These are phyloP conservation scores for Zoysia matrella DNA, from an alignment of 202 grass and related monocot genomes.

Conservation along the genomic window DNA sequence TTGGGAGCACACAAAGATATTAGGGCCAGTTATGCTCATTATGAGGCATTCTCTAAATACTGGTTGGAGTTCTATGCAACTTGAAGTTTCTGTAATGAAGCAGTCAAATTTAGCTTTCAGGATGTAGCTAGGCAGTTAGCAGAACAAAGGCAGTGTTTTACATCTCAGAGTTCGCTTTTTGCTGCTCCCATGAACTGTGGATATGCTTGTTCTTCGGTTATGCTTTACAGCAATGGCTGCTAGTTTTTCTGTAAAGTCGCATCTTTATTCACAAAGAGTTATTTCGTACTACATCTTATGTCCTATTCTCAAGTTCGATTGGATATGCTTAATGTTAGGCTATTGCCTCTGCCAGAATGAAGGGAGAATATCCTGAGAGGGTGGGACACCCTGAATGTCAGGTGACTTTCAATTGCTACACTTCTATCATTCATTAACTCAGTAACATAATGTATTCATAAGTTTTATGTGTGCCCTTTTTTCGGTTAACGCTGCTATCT, in stretches of 20 bases:
- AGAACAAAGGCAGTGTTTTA: constrained; percentile 1
- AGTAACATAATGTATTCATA: constrained; percentile 16
- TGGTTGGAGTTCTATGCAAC: not conserved
- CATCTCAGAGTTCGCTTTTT: constrained; percentile 16
- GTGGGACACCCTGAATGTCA: constrained; percentile 94
- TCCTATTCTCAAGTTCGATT: constrained; percentile 52
- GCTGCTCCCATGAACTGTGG: not conserved
- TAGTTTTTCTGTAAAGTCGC: constrained; percentile 23
- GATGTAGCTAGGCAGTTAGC: not conserved
- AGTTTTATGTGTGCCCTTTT: constrained; percentile 11
- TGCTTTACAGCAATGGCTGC: constrained; percentile 8
- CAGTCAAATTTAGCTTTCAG: not conserved
- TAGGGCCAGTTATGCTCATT: not conserved
- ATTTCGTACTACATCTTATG: constrained; percentile 15
- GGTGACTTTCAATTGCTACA: constrained; percentile 49
- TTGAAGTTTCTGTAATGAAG: constrained; percentile 14
- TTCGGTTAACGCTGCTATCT: constrained; percentile 19
- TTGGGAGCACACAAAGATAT: constrained; percentile 2
- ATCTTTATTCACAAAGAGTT: not conserved
- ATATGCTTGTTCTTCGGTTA: constrained; percentile 17
- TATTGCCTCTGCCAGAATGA: constrained; percentile 97
- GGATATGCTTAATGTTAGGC: constrained; percentile 67
- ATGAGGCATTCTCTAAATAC: not conserved
- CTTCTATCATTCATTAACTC: constrained; percentile 13
- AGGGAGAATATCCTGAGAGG: constrained; percentile 97